Conservation (phyloP, 2,329 filamentous ascomycete genomes). For the Lecanicillium sp. region DNA sequence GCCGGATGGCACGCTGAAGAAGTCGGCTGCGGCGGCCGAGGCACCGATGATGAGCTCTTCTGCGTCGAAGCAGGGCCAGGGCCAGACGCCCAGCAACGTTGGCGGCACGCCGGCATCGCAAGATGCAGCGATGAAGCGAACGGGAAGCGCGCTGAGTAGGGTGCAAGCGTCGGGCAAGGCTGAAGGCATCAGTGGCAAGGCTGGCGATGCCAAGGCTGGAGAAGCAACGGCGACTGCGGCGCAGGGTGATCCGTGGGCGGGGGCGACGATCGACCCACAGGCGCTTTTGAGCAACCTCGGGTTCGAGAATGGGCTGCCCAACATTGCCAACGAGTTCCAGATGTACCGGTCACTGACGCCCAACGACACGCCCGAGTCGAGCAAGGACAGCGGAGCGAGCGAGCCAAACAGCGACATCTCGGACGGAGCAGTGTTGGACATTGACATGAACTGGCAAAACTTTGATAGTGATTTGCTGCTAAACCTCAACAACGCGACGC, state of each 20-base stretch:
- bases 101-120: slow-evolving; percentile 42
- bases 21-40: slow-evolving; percentile 15
- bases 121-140: slow-evolving; percentile 41
- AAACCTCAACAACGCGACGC: slow-evolving; percentile 28
- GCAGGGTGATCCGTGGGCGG: slow-evolving; percentile 24
- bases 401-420: slow-evolving; percentile 56
- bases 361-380: slow-evolving; percentile 57
- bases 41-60: slow-evolving; percentile 31
- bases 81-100: slow-evolving; percentile 34
- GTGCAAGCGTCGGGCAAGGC: slow-evolving; percentile 19
- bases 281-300: slow-evolving; percentile 25
- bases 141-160: slow-evolving; percentile 37
- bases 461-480: slow-evolving; percentile 37
- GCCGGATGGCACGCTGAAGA: slow-evolving; percentile 35
- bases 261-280: slow-evolving; percentile 44
- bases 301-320: slow-evolving; percentile 26
- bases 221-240: slow-evolving; percentile 9
- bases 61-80: slow-evolving; percentile 38
- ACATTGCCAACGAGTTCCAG: slow-evolving; percentile 43
- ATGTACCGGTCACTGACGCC: slow-evolving; percentile 49
- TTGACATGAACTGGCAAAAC: slow-evolving; percentile 42
- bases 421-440: slow-evolving; percentile 44
- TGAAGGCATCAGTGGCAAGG: slow-evolving; percentile 20
- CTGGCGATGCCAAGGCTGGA: slow-evolving; percentile 18
- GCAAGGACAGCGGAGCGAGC: slow-evolving; percentile 49